Evolutionary conservation across 2,329 filamentous ascomycete genomes (phyloP).

Genomic region (Xylariaceae sp.): DNA sequence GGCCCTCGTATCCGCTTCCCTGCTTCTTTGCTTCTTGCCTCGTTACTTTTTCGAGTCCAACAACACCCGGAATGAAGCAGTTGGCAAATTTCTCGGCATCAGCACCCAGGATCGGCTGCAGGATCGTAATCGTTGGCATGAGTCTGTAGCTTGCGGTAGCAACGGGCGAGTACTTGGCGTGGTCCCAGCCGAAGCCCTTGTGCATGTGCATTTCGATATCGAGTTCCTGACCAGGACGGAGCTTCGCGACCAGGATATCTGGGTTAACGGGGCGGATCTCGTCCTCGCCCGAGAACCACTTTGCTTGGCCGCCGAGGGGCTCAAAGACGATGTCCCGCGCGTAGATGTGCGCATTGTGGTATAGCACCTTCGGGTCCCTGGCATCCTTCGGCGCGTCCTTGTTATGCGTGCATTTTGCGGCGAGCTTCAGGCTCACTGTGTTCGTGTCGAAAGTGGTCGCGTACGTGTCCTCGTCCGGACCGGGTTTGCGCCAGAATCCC

Average conservation of each 20-base stretch:
- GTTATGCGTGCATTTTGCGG: constrained; percentile 82
- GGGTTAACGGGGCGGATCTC: constrained; percentile 82
- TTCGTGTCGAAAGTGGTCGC: constrained; percentile 78
- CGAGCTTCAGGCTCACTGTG: constrained; percentile 79
- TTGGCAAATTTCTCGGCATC: constrained; percentile 89
- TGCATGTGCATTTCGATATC: constrained; percentile 90
- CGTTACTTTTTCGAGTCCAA: constrained; percentile 77
- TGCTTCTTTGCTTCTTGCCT: constrained; percentile 65
- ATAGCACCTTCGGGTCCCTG: constrained; percentile 82
- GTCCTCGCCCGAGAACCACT: constrained; percentile 72
- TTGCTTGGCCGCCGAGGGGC: constrained; percentile 74
- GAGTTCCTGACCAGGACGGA: constrained; percentile 89
- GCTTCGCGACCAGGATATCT: constrained; percentile 91
- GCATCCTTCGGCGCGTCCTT: constrained; percentile 73
- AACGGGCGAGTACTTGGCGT: constrained; percentile 96
- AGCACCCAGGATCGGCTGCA: constrained; percentile 79
- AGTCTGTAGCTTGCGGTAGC: constrained; percentile 93
- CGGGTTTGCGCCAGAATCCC: constrained; percentile 79
- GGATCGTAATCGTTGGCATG: constrained; percentile 85
- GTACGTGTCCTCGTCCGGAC: constrained; percentile 65
- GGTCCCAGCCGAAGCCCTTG: constrained; percentile 92
- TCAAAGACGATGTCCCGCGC: constrained; percentile 78
- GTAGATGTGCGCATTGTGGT: constrained; percentile 85
- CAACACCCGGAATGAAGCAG: constrained; percentile 91
- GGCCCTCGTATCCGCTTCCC: constrained; percentile 73